Evolutionary conservation across 371 early-diverging fungal species (phyloP), one percentile per base, ranked within the genome.

Genomic region (Astathelohania contejeani): DNA sequence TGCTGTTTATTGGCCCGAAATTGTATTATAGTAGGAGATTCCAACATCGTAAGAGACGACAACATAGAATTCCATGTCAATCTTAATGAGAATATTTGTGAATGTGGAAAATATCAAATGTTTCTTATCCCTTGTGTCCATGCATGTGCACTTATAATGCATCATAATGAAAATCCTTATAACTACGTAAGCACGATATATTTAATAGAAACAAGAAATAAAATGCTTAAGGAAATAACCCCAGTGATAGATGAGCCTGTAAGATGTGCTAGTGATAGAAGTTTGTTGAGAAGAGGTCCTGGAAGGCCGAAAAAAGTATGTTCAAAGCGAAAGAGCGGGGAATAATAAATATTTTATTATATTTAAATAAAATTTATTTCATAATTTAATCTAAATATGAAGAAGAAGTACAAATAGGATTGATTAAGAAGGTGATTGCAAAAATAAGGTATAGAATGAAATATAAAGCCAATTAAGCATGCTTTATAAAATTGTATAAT

Each of bases 51-150:
- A 57, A 9, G 29, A 3, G 32, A 49, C 6, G 28, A 27, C 3
- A 58, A 54, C 16, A 48, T 44, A 10, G 39, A 57, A 18, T 66
- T 55, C 45, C 44, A 58, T 44, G 69, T 69, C 16, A 59, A 68
- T 60, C 37, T 72, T 27, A 24, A 58, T 16, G 58, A 64, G 7
- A 10, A 40, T 7, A 65, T 49, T 20, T 73, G 70, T 56, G 51
- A 53, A 7, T 73, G 74, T 49, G 65, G 65, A 42, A 73, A 56
- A 55, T 73, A 56, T 49, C 70, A 73, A 50, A 63, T 66, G 38
- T 60, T 66, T 48, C 24, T 54, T 23, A 68, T 70, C 26, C 70
- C 74, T 1, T 73, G 74, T 60, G 35, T 57, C 1, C 74, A 73
- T 53, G 73, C 70, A 26, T 66, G 63, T 40, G 56, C 65, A 6